Conservation (phyloP, 2,329 filamentous ascomycete species). For the Ascocoryne sarcoides region DNA sequence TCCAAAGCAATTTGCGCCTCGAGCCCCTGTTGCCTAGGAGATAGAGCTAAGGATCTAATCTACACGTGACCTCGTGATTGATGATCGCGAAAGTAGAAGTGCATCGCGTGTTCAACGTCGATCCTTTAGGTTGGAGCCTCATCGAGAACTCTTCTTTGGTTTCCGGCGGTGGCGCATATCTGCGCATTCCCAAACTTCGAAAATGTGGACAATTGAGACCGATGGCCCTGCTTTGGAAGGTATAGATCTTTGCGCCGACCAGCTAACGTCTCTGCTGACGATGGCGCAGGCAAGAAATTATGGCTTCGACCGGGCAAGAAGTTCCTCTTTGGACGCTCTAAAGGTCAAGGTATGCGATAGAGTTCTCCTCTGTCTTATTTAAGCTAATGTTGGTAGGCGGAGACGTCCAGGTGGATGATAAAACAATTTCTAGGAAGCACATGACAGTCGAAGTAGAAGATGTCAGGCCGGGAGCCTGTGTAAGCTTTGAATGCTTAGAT, state of each 20-base stretch:
- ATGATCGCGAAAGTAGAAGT: too few species aligned
- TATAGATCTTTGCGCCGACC: conserved; percentile 18
- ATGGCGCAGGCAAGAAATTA: conserved; percentile 53
- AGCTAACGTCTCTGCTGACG: conserved; percentile 2
- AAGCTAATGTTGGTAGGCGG: conserved; percentile 31
- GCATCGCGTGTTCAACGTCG: too few species aligned
- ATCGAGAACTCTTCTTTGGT: background rate
- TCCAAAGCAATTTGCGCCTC: too few species aligned
- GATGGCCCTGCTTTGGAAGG: conserved; percentile 44
- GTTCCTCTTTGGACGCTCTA: conserved; percentile 78
- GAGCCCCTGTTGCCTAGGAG: too few species aligned
- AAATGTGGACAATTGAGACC: conserved; percentile 47
- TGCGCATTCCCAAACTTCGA: too few species aligned
- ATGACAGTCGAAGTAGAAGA: conserved; percentile 64
- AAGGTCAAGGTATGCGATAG: conserved; percentile 46
- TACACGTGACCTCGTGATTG: too few species aligned
- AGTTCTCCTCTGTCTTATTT: conserved; percentile 1
- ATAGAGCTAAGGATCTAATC: too few species aligned
- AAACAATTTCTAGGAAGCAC: conserved; percentile 83
- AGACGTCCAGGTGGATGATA: conserved; percentile 63
- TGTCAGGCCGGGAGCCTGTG: conserved; percentile 58
- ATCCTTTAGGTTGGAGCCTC: too few species aligned
- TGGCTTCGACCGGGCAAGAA: conserved; percentile 82
- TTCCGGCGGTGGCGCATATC: too few species aligned
- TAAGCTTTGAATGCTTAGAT: conserved; percentile 33